A percentile compares a stretch with the other conserved stretches of the same genome.
These are phyloP conservation scores for Arthromyces matolae DNA, from an alignment of 768 basidiomycete species.

Conservation along the genomic window DNA sequence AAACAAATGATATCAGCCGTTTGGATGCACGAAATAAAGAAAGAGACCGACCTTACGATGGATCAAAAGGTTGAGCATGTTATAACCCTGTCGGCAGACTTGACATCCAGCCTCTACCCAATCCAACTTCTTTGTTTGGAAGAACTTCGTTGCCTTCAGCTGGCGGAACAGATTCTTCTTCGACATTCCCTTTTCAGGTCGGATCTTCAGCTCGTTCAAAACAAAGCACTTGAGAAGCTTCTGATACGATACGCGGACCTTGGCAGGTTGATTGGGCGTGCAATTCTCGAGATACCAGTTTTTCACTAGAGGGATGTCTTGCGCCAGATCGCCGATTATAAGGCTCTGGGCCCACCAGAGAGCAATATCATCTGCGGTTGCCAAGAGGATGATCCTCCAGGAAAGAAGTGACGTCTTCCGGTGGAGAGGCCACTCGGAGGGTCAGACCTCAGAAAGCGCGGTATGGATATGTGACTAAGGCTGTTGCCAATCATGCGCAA, in stretches of 20 bases:
- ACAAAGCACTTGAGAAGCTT: conserved; percentile 96
- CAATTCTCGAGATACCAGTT: conserved; percentile 99
- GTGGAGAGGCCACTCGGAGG: no score
- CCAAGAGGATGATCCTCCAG: conserved; percentile 74
- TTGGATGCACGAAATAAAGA: no score
- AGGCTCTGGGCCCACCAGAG: conserved; percentile 99
- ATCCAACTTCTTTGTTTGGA: conserved; percentile 95
- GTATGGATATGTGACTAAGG: no score
- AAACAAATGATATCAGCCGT: conserved; percentile 89
- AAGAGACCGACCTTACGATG: conserved; percentile 94
- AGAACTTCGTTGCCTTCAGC: conserved; percentile 98
- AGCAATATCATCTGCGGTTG: conserved; percentile 94
- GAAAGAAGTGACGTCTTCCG: conserved; percentile 76
- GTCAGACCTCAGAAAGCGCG: no score
- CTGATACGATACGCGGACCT: conserved; percentile 98
- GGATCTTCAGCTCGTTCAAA: conserved; percentile 86
- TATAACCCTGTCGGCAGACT: conserved; percentile 98
- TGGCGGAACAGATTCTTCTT: conserved; percentile 97
- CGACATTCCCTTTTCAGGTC: conserved; percentile 93
- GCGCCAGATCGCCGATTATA: conserved; percentile 92
- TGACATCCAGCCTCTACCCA: conserved; percentile 99
- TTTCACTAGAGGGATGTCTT: conserved; percentile 95
- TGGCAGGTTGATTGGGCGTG: conserved; percentile 92
- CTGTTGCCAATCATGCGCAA: no score
- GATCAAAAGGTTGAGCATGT: conserved; percentile 98